phyloP scores from a whole-genome alignment of 345 rosid species.

The Gossypium thurberi region DNA sequence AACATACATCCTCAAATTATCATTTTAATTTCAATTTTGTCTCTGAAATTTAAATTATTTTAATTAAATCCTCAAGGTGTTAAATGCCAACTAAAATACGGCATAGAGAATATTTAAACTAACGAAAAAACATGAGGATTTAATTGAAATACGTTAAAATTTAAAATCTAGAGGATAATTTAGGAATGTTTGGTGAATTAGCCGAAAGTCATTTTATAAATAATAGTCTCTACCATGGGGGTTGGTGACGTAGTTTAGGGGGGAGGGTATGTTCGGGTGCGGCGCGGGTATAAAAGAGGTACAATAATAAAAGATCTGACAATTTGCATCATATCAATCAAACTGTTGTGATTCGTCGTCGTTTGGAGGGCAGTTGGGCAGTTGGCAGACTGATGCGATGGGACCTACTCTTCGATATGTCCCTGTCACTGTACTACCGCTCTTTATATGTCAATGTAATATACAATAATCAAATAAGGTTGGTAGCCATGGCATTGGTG shows the following conservation, averaged over 20 bases:
- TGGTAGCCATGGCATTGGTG: not conserved
- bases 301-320: not conserved
- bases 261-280: not conserved
- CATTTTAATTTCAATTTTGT: not conserved
- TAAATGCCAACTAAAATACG: no score
- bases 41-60: not conserved
- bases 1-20: no score
- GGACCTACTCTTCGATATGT: not conserved
- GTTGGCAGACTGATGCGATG: not conserved
- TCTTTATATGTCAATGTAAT: not conserved
- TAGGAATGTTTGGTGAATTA: not conserved
- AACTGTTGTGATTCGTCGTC: not conserved
- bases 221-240: not conserved
- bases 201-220: not conserved
- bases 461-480: not conserved
- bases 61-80: no score
- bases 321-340: not conserved
- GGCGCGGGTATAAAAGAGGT: not conserved
- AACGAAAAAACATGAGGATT: no score
- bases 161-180: not conserved
- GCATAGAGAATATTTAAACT: not conserved
- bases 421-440: not conserved
- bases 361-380: not conserved
- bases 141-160: not conserved
- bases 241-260: slow-evolving; percentile 2